phyloP scores from a whole-genome alignment of 1,284 basidiomycete genomes.

The Ustilago shanxiensis region DNA sequence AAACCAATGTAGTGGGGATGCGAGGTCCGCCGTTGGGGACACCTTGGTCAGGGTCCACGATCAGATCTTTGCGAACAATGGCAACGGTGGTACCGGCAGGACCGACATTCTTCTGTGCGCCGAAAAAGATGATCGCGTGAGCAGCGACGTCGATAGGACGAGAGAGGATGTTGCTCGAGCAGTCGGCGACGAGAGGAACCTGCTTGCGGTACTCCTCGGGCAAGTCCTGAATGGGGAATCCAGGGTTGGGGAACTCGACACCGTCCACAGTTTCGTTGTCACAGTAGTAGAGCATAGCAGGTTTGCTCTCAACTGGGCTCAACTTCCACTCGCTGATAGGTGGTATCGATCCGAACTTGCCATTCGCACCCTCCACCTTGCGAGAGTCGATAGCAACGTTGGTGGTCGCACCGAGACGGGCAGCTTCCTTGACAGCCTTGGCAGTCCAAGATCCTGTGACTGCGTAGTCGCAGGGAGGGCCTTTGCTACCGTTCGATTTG shows the following conservation, averaged over 20 bases:
- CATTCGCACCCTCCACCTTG: constrained; percentile 47
- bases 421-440: constrained; percentile 66
- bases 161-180: constrained; percentile 97
- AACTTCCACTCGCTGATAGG: constrained; percentile 81
- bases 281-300: constrained; percentile 96
- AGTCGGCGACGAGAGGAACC: constrained; percentile 91
- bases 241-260: constrained; percentile 83
- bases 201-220: constrained; percentile 73
- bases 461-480: constrained; percentile 67
- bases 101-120: constrained; percentile 99
- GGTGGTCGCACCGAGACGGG: constrained; percentile 57
- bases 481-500: constrained; percentile 41
- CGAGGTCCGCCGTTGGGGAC: constrained; percentile 73
- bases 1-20: constrained; percentile 84
- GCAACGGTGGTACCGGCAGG: constrained; percentile 92
- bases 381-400: constrained; percentile 60
- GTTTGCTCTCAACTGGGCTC: constrained; percentile 75
- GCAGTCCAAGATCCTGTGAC: constrained; percentile 67
- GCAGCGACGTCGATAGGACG: constrained; percentile 85
- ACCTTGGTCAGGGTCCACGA: constrained; percentile 64
- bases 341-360: constrained; percentile 82
- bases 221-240: constrained; percentile 89
- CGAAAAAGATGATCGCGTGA: constrained; percentile 89
- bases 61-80: constrained; percentile 90
- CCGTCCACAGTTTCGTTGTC: constrained; percentile 99